Conservation (phyloP, 805 yeast genomes). For the Alloascoidea hylecoeti region DNA sequence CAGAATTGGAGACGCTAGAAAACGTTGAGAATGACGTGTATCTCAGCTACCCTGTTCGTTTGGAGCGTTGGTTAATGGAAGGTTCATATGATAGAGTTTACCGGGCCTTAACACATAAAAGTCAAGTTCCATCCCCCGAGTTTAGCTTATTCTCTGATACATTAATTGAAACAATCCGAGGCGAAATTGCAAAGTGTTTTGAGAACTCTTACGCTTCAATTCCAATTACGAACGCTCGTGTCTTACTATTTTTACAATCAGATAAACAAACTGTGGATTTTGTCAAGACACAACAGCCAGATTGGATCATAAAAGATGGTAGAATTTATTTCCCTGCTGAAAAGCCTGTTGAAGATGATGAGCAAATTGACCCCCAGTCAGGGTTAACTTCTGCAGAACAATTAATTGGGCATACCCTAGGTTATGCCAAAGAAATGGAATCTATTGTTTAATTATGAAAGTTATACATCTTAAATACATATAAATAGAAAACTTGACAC, state of each 20-base stretch:
- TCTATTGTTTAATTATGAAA: conserved; percentile 67
- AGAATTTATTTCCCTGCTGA: conserved; percentile 19
- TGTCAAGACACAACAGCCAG: conserved; percentile 30
- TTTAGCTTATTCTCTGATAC: conserved; percentile 66
- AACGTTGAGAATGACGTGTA: conserved; percentile 55
- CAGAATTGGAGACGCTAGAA: conserved; percentile 66
- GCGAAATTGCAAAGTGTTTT: conserved; percentile 74
- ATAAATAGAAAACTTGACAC: too few species aligned
- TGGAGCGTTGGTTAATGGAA: conserved; percentile 91
- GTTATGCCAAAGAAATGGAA: conserved; percentile 85
- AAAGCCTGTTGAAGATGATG: conserved; percentile 17
- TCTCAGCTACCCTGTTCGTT: conserved; percentile 71
- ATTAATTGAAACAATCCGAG: conserved; percentile 65
- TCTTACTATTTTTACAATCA: conserved; percentile 53
- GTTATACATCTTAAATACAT: conserved; percentile 1
- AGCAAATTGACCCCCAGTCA: conserved; percentile 15
- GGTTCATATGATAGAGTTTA: conserved; percentile 91
- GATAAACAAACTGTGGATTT: conserved; percentile 41
- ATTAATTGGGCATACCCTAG: conserved; percentile 58
- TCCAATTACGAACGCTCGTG: conserved; percentile 74
- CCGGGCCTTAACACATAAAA: conserved; percentile 48
- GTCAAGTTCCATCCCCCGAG: conserved; percentile 45
- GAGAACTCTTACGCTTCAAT: conserved; percentile 64
- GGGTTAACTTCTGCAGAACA: conserved; percentile 16
- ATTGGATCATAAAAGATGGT: conserved; percentile 45